Evolutionary conservation across 306 rosid genomes (phyloP).

Genomic region (Glycine soja): DNA sequence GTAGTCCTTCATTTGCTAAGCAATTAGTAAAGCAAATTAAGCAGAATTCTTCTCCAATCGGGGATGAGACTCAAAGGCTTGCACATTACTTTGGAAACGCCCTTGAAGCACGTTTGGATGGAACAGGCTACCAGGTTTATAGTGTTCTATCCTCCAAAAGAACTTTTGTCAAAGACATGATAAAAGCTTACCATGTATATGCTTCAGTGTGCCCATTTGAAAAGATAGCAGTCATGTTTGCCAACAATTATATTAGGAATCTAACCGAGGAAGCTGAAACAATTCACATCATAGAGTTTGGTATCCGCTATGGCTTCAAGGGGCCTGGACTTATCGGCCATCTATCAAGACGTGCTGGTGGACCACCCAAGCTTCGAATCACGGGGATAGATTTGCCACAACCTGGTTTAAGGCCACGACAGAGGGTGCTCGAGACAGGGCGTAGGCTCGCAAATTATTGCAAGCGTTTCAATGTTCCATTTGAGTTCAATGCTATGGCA

Average conservation of each 20-base stretch:
- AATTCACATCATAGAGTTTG: conserved; percentile 72
- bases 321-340: conserved; percentile 65
- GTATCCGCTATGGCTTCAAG: conserved; percentile 75
- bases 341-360: conserved; percentile 57
- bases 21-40: conserved; percentile 62
- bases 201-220: conserved; percentile 62
- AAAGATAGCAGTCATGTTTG: conserved; percentile 48
- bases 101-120: conserved; percentile 71
- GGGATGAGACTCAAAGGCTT: conserved; percentile 63
- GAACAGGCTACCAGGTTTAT: conserved; percentile 57
- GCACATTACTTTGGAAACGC: conserved; percentile 69
- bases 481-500: conserved; percentile 62
- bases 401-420: conserved; percentile 62
- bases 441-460: conserved; percentile 66
- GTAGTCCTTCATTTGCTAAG: conserved; percentile 52
- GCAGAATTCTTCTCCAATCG: conserved; percentile 66
- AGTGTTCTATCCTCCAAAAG: conserved; percentile 45
- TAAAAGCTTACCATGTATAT: conserved; percentile 58
- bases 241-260: conserved; percentile 49
- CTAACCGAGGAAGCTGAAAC: conserved; percentile 40
- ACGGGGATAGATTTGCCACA: conserved; percentile 76
- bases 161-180: conserved; percentile 57
- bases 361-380: conserved; percentile 73
- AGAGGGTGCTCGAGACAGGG: conserved; percentile 64
- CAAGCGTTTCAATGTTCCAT: conserved; percentile 66